Conservation (phyloP, 495 filamentous ascomycete genomes). For the Neurospora sp. region DNA sequence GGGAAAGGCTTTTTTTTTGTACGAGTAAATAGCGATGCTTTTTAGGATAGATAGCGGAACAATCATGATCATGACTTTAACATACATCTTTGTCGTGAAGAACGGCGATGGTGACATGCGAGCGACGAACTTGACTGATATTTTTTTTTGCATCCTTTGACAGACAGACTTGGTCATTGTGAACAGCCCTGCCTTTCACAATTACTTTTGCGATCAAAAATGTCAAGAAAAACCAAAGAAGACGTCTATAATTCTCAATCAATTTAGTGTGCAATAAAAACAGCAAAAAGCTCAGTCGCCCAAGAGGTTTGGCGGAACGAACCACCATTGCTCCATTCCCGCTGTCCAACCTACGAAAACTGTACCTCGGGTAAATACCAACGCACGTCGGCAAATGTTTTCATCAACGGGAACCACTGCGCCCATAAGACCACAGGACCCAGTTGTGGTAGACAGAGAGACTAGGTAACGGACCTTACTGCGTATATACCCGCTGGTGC, state of each 20-base stretch:
- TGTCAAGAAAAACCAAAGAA: too few relatives aligned
- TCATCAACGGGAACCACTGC: not conserved
- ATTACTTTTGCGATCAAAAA: too few relatives aligned
- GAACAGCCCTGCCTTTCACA: not conserved
- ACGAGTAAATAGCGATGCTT: not conserved
- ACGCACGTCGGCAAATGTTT: not conserved
- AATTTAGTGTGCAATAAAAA: too few relatives aligned
- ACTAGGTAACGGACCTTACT: not conserved
- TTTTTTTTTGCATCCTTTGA: not conserved
- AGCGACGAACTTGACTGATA: not conserved
- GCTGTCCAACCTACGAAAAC: not conserved
- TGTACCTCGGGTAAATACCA: not conserved
- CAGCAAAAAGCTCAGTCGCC: not conserved
- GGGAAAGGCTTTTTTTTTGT: not conserved
- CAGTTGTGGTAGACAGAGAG: not conserved
- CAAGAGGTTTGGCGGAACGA: not conserved
- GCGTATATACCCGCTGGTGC: not conserved
- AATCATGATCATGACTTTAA: not conserved
- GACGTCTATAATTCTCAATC: too few relatives aligned
- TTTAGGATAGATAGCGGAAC: not conserved
- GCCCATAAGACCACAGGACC: not conserved
- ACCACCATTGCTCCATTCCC: not conserved
- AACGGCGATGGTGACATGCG: not conserved
- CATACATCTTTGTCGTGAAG: not conserved
- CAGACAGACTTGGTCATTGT: not conserved